These are phyloP conservation scores for Sutorius australiensis DNA, from an alignment of 768 basidiomycete genomes.

Conservation along the genomic window DNA sequence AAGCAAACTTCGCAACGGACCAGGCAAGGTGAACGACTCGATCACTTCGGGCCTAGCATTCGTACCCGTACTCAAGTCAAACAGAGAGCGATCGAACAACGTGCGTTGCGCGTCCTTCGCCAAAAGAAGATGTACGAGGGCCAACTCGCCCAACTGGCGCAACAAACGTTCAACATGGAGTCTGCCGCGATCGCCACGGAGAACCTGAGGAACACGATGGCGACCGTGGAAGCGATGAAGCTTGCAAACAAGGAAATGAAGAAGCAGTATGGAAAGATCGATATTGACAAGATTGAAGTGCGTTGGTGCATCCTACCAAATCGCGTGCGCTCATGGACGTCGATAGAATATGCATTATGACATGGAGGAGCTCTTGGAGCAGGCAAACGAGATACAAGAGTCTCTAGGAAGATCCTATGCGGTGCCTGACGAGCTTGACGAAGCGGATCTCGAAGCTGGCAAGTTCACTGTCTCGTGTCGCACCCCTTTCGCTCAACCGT, in stretches of 20 bases:
- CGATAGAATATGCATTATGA: slow-evolving; percentile 91
- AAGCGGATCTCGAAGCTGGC: slow-evolving; percentile 97
- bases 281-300: slow-evolving; percentile 98
- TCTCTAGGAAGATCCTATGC: slow-evolving; percentile 89
- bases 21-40: slow-evolving; percentile 74
- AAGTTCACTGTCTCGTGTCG: slow-evolving; percentile 18
- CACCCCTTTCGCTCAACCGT: slow-evolving; percentile 1
- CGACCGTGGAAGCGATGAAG: slow-evolving; percentile 95
- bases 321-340: not conserved
- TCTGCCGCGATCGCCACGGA: slow-evolving; percentile 94
- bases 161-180: slow-evolving; percentile 99
- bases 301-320: slow-evolving; percentile 13
- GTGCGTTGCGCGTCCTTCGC: slow-evolving; percentile 89
- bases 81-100: slow-evolving; percentile 87
- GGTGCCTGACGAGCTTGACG: slow-evolving; percentile 96
- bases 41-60: not conserved
- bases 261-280: slow-evolving; percentile 95
- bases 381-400: slow-evolving; percentile 98
- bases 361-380: slow-evolving; percentile 96
- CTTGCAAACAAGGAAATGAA: slow-evolving; percentile 92
- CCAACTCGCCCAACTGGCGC: slow-evolving; percentile 85
- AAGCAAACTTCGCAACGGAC: slow-evolving; percentile 87
- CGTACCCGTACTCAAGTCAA: not conserved
- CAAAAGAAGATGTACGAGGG: slow-evolving; percentile 96
- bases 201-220: slow-evolving; percentile 98